Evolutionary conservation across 2,329 filamentous ascomycete species (phyloP).

Genomic region (Alternaria atra): DNA sequence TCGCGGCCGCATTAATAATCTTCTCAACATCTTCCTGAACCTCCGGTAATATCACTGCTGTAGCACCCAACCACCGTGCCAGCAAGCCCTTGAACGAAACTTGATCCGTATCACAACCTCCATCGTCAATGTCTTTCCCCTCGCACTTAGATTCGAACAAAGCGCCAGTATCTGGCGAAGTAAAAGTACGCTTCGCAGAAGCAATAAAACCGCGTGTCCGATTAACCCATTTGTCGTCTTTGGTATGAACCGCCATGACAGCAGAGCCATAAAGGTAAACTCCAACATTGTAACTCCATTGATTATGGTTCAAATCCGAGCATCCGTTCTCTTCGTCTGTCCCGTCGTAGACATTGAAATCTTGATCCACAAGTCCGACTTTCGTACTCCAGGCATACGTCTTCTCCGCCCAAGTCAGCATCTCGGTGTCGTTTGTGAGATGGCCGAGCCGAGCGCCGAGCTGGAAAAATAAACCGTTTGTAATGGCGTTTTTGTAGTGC

Average conservation of each 20-base stretch:
- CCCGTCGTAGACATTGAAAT: constrained; percentile 64
- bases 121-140: constrained; percentile 36
- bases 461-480: constrained; percentile 82
- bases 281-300: constrained; percentile 61
- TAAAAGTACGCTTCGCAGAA: constrained; percentile 27
- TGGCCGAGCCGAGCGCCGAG: constrained; percentile 76
- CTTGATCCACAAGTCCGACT: constrained; percentile 59
- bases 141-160: constrained; percentile 71
- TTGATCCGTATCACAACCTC: constrained; percentile 70
- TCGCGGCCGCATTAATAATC: constrained; percentile 23
- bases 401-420: constrained; percentile 68
- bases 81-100: constrained; percentile 68
- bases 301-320: constrained; percentile 47
- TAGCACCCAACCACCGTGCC: constrained; percentile 41
- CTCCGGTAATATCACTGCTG: constrained; percentile 31
- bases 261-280: constrained; percentile 62
- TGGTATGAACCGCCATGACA: constrained; percentile 34
- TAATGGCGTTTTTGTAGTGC: constrained; percentile 80
- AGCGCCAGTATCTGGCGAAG: constrained; percentile 33
- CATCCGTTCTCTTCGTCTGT: constrained; percentile 57
- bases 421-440: constrained; percentile 65
- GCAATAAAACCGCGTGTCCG: constrained; percentile 49
- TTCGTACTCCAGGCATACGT: constrained; percentile 64
- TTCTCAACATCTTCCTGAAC: constrained; percentile 20
- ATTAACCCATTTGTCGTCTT: constrained; percentile 29